phyloP scores from a whole-genome alignment of 768 basidiomycete species.

The Lactarius vividus region DNA sequence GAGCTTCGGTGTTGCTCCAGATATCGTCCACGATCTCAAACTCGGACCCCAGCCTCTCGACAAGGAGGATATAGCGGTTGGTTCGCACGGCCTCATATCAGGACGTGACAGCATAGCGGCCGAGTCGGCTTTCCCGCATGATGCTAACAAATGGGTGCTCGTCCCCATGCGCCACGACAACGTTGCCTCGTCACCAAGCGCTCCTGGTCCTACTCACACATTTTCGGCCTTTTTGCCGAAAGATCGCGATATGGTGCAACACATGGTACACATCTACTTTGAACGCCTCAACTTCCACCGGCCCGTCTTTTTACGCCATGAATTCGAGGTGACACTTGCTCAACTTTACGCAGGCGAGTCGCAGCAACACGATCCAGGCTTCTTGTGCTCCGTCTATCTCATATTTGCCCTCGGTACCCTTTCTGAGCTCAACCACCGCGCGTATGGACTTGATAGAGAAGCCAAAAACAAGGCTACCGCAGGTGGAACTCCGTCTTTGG shows the following conservation, averaged over 20 bases:
- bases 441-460: conserved; percentile 49
- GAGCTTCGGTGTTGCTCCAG: conserved; percentile 72
- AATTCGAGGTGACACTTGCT: conserved; percentile 63
- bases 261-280: conserved; percentile 72
- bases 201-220: conserved; percentile 35
- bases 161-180: conserved; percentile 52
- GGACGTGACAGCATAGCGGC: conserved; percentile 62
- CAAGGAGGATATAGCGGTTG: conserved; percentile 75
- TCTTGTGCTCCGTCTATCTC: conserved; percentile 73
- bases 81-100: conserved; percentile 65
- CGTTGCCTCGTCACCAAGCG: conserved; percentile 26
- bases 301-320: conserved; percentile 66
- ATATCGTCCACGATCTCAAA: conserved; percentile 64
- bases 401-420: conserved; percentile 78
- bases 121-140: conserved; percentile 56
- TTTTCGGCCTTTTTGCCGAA: conserved; percentile 72
- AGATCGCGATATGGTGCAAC: conserved; percentile 62
- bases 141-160: conserved; percentile 58
- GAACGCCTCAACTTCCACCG: conserved; percentile 73
- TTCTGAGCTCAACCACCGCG: conserved; percentile 75
- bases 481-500: conserved; percentile 34
- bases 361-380: conserved; percentile 68
- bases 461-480: conserved; percentile 37
- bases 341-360: conserved; percentile 61
- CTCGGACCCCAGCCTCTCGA: conserved; percentile 48